Conservation (phyloP, 139 green algal species). For the Chlorella vulgaris region DNA sequence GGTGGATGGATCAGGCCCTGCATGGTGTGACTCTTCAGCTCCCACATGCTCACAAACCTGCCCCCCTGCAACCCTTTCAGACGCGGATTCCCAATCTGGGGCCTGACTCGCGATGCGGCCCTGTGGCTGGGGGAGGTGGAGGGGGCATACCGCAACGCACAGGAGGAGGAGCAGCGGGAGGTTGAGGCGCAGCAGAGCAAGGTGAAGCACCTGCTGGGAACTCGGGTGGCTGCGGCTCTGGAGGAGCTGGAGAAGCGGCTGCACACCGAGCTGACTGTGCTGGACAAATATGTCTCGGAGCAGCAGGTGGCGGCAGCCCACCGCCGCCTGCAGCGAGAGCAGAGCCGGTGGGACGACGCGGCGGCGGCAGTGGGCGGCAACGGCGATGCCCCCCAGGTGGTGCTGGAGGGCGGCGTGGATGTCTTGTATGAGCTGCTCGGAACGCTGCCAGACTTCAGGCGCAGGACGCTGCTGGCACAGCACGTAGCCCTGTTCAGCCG, state of each 20-base stretch:
- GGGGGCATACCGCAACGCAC: neutral
- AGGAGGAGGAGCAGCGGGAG: constrained; percentile 25
- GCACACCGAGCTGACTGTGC: constrained; percentile 25
- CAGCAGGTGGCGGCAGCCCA: constrained; percentile 8
- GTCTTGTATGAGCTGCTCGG: neutral
- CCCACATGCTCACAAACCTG: neutral
- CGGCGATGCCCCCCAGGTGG: neutral
- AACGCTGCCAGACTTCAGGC: constrained; percentile 17
- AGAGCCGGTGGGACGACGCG: neutral
- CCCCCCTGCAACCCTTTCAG: neutral
- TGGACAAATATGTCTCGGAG: constrained; percentile 19
- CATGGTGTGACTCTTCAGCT: no score
- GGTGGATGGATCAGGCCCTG: no score
- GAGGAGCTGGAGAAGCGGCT: constrained; percentile 32
- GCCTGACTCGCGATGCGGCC: neutral
- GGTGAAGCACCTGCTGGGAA: constrained; percentile 8
- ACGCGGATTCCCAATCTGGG: constrained; percentile 3
- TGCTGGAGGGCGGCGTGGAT: neutral
- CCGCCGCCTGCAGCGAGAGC: constrained; percentile 15
- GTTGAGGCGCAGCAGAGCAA: constrained; percentile 16
- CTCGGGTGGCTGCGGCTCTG: constrained; percentile 21
- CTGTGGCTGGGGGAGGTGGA: constrained; percentile 14
- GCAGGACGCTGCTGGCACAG: constrained; percentile 11
- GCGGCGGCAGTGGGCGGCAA: neutral
- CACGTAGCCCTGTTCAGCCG: constrained; percentile 6